Conservation (phyloP, 208 protist species). For the Leishmania martiniquensis region DNA sequence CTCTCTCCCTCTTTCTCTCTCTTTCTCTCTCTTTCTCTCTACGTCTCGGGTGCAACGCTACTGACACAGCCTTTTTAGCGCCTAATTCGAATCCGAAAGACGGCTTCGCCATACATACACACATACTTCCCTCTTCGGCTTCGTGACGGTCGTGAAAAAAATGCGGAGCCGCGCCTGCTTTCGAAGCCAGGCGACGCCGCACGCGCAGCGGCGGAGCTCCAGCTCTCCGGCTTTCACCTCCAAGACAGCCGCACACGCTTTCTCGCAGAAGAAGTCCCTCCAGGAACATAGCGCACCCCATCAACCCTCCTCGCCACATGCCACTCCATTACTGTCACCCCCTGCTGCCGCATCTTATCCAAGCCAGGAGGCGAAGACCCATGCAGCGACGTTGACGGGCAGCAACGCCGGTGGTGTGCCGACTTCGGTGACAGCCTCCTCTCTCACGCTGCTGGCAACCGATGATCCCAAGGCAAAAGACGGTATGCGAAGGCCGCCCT, state of each 20-base stretch:
- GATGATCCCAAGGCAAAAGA: constrained; percentile 20
- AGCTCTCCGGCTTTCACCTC: not conserved
- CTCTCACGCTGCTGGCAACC: not conserved
- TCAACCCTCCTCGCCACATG: not conserved
- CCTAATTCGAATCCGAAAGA: not conserved
- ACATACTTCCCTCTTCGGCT: not conserved
- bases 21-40: too few species aligned
- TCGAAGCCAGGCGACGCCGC: not conserved
- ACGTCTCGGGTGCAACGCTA: too few species aligned
- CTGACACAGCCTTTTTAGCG: not conserved
- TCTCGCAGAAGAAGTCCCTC: not conserved
- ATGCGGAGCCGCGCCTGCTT: not conserved
- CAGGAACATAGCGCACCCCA: not conserved
- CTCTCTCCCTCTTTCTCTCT: too few species aligned
- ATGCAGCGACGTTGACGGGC: not conserved
- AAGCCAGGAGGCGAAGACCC: not conserved
- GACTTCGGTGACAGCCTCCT: not conserved
- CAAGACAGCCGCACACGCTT: not conserved
- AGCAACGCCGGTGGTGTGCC: not conserved
- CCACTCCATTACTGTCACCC: not conserved
- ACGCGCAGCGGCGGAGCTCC: not conserved
- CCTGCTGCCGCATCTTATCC: not conserved
- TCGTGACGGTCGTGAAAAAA: not conserved
- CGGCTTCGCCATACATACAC: not conserved
- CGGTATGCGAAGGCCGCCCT: constrained; percentile 28